phyloP scores from a whole-genome alignment of 768 basidiomycete species.

The Mycena indigotica region DNA sequence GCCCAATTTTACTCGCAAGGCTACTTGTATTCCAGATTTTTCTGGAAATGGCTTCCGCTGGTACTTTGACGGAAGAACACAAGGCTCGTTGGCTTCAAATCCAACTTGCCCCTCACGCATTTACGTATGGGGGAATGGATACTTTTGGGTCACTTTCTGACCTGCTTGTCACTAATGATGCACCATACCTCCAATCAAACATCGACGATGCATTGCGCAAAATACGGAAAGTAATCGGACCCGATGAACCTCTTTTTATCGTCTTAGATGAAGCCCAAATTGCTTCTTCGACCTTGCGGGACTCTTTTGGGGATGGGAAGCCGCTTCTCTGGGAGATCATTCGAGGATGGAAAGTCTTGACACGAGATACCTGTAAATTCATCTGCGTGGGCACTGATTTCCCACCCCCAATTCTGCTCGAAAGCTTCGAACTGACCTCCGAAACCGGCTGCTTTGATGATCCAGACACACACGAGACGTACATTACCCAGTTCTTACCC shows the following conservation, averaged over 20 bases:
- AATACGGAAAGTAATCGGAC: not conserved
- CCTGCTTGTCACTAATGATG: not conserved
- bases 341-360: not conserved
- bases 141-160: not conserved
- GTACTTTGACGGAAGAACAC: not conserved
- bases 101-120: not conserved
- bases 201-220: not conserved
- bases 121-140: not conserved
- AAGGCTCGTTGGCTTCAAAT: not conserved
- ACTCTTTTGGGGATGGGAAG: not conserved
- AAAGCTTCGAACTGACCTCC: slow-evolving; percentile 6
- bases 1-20: not conserved
- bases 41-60: not conserved
- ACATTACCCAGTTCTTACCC: slow-evolving; percentile 9
- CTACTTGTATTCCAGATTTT: not conserved
- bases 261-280: not conserved
- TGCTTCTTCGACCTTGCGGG: not conserved
- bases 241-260: not conserved
- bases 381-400: not conserved
- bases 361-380: not conserved
- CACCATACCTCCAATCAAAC: not conserved
- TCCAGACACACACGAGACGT: slow-evolving; percentile 1
- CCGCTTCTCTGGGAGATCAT: not conserved
- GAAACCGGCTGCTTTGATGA: slow-evolving; percentile 10
- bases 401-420: not conserved